phyloP scores from a whole-genome alignment of 2,329 filamentous ascomycete species.

The Thelonectria blattea region DNA sequence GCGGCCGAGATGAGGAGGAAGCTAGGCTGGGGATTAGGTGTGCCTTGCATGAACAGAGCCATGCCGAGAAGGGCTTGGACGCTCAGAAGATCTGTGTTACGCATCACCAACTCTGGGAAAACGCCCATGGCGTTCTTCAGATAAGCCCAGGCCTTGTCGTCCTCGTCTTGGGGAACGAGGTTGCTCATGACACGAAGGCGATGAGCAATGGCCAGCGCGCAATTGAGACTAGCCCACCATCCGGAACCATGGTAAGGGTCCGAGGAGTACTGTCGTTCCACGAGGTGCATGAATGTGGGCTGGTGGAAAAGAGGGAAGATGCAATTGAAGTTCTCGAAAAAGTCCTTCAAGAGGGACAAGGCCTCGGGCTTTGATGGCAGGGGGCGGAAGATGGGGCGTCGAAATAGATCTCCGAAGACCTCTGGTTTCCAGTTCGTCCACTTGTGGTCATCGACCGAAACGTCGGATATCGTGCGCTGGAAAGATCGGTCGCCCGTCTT shows the following conservation, averaged over 20 bases:
- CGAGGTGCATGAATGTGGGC: conserved; percentile 96
- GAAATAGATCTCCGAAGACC: conserved; percentile 91
- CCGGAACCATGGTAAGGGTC: conserved; percentile 95
- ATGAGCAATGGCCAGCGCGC: conserved; percentile 91
- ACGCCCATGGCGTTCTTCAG: conserved; percentile 97
- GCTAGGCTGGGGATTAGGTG: conserved; percentile 92
- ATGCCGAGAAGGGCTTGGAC: conserved; percentile 94
- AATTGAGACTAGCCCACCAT: conserved; percentile 98
- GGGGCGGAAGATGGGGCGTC: conserved; percentile 80
- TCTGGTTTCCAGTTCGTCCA: conserved; percentile 99
- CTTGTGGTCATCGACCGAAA: conserved; percentile 91
- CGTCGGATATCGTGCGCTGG: conserved; percentile 89
- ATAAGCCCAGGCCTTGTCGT: conserved; percentile 93
- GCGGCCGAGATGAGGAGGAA: conserved; percentile 91
- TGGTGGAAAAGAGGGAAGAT: conserved; percentile 98
- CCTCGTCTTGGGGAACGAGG: conserved; percentile 86
- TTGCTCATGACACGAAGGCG: conserved; percentile 95
- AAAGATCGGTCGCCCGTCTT: conserved; percentile 97
- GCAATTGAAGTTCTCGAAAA: conserved; percentile 98
- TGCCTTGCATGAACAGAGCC: conserved; percentile 93
- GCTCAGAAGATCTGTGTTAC: conserved; percentile 92
- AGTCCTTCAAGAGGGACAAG: conserved; percentile 86
- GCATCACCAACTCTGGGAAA: conserved; percentile 90
- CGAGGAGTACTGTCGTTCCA: conserved; percentile 89
- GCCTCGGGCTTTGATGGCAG: conserved; percentile 88